phyloP scores from a whole-genome alignment of 2,329 filamentous ascomycete genomes.

The Aspergillus sp. region DNA sequence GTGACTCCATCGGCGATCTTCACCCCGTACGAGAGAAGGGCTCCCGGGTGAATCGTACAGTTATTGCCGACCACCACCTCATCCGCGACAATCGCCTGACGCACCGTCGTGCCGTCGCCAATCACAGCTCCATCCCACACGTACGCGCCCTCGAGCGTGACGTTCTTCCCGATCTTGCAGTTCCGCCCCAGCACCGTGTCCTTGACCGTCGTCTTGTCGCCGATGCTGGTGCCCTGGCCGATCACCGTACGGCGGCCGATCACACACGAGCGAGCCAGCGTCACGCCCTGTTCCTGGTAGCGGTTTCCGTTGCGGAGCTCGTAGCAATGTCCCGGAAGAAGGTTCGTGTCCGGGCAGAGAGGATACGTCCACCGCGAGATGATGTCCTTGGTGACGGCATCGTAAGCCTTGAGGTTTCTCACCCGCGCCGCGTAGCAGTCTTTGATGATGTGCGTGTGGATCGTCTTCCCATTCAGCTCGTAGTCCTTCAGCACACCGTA shows the following conservation, averaged over 20 bases:
- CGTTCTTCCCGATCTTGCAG: slow-evolving; percentile 83
- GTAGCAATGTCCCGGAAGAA: slow-evolving; percentile 75
- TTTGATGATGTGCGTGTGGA: slow-evolving; percentile 81
- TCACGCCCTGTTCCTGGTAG: slow-evolving; percentile 76
- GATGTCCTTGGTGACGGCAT: slow-evolving; percentile 83
- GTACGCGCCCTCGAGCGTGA: slow-evolving; percentile 73
- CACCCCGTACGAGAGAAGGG: slow-evolving; percentile 77
- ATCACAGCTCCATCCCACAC: slow-evolving; percentile 84
- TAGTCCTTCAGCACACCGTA: slow-evolving; percentile 94
- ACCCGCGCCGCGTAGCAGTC: slow-evolving; percentile 84
- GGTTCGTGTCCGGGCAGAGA: slow-evolving; percentile 82
- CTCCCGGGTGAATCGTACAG: slow-evolving; percentile 67
- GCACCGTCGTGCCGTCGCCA: slow-evolving; percentile 69
- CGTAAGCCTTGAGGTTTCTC: slow-evolving; percentile 83
- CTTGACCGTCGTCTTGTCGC: slow-evolving; percentile 65
- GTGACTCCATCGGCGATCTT: slow-evolving; percentile 62
- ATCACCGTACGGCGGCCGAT: slow-evolving; percentile 70
- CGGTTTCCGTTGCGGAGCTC: slow-evolving; percentile 65
- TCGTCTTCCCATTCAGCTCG: slow-evolving; percentile 95
- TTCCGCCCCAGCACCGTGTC: slow-evolving; percentile 79
- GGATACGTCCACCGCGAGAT: slow-evolving; percentile 84
- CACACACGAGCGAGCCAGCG: slow-evolving; percentile 68
- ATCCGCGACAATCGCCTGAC: slow-evolving; percentile 72
- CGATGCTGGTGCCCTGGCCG: slow-evolving; percentile 72
- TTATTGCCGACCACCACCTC: slow-evolving; percentile 68